Conservation (phyloP, 306 rosid genomes). For the Trichosanthes cucumerina region DNA sequence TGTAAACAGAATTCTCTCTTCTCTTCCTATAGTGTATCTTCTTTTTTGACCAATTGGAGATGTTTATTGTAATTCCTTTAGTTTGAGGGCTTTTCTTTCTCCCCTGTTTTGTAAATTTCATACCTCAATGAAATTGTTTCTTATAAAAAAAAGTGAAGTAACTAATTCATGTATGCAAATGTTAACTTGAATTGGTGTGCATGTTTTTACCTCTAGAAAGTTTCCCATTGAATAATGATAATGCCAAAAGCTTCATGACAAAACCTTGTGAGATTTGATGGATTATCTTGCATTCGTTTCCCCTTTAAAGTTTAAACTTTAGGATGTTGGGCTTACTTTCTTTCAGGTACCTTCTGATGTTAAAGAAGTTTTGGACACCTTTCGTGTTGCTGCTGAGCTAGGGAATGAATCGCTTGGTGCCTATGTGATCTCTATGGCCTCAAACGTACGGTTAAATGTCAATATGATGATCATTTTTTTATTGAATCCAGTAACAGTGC, state of each 20-base stretch:
- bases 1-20: no score
- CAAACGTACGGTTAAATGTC: conserved; percentile 40
- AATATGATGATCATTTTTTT: neutral
- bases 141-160: neutral
- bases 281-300: neutral
- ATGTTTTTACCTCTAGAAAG: neutral
- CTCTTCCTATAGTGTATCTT: no score
- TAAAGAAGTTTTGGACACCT: conserved; percentile 75
- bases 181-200: neutral
- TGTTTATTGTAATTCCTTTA: no score
- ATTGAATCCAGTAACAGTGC: neutral
- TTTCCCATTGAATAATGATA: neutral
- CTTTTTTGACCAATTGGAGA: no score
- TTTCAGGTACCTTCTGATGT: conserved; percentile 71
- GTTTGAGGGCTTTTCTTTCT: no score
- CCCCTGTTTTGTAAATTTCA: no score
- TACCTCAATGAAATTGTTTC: no score
- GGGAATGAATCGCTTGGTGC: conserved; percentile 89
- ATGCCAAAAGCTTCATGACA: neutral
- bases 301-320: neutral
- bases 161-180: neutral
- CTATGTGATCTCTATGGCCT: conserved; percentile 95
- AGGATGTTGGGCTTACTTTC: neutral
- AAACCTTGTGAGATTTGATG: neutral
- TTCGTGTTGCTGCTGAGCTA: conserved; percentile 72